Evolutionary conservation across 2,329 filamentous ascomycete species (phyloP).

Genomic region (Monilinia vaccinii-corymbosi): DNA sequence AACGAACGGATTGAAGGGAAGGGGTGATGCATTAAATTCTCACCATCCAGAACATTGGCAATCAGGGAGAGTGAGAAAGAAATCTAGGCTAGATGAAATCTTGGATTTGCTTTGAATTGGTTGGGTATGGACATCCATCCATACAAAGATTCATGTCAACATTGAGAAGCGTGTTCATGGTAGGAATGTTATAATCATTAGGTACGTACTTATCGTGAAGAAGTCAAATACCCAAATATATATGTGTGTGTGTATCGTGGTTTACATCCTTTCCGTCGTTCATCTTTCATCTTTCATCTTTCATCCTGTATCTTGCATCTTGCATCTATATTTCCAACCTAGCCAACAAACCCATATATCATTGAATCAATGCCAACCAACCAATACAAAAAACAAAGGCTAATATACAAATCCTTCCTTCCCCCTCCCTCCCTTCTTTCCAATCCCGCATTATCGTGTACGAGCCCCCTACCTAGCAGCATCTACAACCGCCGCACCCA

Average conservation of each 20-base stretch:
- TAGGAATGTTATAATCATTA: neutral
- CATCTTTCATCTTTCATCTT: neutral
- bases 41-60: no score
- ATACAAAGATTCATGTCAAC: no score
- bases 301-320: no score
- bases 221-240: neutral
- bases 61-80: no score
- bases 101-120: no score
- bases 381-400: neutral
- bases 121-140: no score
- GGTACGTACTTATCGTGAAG: neutral
- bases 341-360: no score
- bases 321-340: neutral
- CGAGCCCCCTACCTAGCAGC: neutral
- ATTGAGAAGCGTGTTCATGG: no score
- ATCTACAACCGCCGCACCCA: slow-evolving; percentile 22
- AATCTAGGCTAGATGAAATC: no score
- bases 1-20: no score
- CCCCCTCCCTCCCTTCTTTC: neutral
- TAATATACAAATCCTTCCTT: neutral
- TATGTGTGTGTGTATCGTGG: neutral
- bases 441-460: neutral
- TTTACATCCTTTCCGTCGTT: neutral
- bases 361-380: no score
- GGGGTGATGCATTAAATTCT: no score